Base-by-base conservation (phyloP, 257 asterid genomes). In the Ligustrum vulgare region DNA sequence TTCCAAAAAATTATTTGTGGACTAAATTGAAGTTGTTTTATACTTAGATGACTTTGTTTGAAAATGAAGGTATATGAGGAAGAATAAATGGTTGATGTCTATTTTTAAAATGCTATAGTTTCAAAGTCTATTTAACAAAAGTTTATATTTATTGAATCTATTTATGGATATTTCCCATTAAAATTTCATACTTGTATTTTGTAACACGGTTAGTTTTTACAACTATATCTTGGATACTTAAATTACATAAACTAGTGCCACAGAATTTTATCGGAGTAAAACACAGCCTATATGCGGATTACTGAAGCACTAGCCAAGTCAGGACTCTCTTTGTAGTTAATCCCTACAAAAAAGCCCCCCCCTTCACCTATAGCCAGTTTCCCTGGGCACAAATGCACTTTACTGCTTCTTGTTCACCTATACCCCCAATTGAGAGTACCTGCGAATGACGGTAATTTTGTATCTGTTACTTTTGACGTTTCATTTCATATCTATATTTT, bases 301-400 rank as follows among this genome's bases (percentile, higher is more conserved):
- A 93, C 80, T 77, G 98, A 89, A 80, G 96, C 98, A 75, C 69
- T 83, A 6, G 99, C 77, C 43, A 83, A 82, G 63, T 93, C 96
- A 18, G 93, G 86, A 54, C 75, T 83, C 54, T 79, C 90, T 5
- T 79, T 83, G 80, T 89, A 91, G 84, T 90, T 89, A 70, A 95
- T 86, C 87, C 90, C 98, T 35, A 86, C 96, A 51, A 95, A 94
- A 85, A 85, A 95, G 71, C 98, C 99, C 16, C 97, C 98, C 54
- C 99, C 98, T 84, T 90, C 98, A 6, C 99, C 99, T 82, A 96
- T 84, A 60, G 98, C 92, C 43, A 95, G 90, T 83, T 96, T 85
- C 56, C 97, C 96, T n/a, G 99, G 98, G 81, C 84, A 73, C 97
- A 91, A 54, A 95, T 90, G 85, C 94, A 95, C 82, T 91, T 87